Evolutionary conservation across 768 basidiomycete genomes (phyloP), one percentile per base, ranked within the genome.

Genomic region (Clitopilus passeckerianus): DNA sequence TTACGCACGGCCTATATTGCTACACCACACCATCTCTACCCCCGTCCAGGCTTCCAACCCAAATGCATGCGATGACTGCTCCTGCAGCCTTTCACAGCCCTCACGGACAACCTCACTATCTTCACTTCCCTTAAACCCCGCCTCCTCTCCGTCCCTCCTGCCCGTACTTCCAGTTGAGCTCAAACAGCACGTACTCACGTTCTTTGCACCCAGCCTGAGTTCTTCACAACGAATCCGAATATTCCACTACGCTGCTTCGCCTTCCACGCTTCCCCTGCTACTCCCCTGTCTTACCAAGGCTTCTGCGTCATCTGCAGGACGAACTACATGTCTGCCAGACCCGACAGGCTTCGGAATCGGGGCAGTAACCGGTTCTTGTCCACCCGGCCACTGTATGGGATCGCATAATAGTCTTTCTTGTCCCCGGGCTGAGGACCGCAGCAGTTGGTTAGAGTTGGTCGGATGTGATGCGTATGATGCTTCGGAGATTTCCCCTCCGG

Each of bases 201-300:
- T 81, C 64, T 69, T 86, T 20, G 81, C 85, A 4, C 86, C 86
- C 15, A 73, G 69, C 0, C 77, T 89, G 54, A 86, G 86, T 16
- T 66, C 77, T 18, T 69, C 72, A 1, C 87, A 89, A 64, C 79
- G 80, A 20, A 72, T 80, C 62, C 79, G 79, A 7, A 77, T 89
- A 33, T 79, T 76, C 61, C 68, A 65, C 30, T 87, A 80, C 59
- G 86, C 86, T 7, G 74, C 80, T 1, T 73, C 75, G 30, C 56
- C 68, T 0, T 57, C 69, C 4, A 86, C 86, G 0, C 74, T 87
- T 8, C 81, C 80, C 14, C 68, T 53, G 1, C 59, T 70, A n/a
- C 60, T 68, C 2, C 67, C 66, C 24, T 61, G 61, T 41, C 62
- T 68, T 18, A 57, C 53, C 6, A 27, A 20, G 34, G 53, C 53